A percentile compares a stretch with the other conserved stretches of the same genome.
Evolutionary conservation across 2,329 filamentous ascomycete species (phyloP).

Genomic region (Hypocreales sp.): DNA sequence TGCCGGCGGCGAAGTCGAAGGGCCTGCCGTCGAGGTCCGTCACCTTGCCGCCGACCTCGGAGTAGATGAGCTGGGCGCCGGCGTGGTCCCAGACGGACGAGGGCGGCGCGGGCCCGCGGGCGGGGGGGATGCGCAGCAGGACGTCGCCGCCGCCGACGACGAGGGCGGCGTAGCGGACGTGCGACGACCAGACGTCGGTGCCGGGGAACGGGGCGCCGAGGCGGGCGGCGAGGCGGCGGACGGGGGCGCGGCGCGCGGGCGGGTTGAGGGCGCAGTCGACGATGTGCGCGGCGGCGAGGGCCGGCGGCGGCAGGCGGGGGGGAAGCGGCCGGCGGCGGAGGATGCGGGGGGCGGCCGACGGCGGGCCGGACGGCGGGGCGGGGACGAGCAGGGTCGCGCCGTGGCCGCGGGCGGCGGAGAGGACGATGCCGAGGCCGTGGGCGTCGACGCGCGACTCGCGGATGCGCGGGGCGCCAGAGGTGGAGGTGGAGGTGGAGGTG

Average conservation of each 20-base stretch:
- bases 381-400: constrained; percentile 14
- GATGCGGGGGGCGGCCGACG: constrained; percentile 5
- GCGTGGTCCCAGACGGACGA: constrained; percentile 37
- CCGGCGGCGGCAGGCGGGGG: constrained; percentile 6
- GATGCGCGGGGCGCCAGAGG: constrained; percentile 9
- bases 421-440: constrained; percentile 18
- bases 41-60: constrained; percentile 36
- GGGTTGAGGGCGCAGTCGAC: constrained; percentile 17
- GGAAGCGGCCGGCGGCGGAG: constrained; percentile 7
- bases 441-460: constrained; percentile 16
- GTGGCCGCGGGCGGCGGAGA: constrained; percentile 16
- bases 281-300: constrained; percentile 12
- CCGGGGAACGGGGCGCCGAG: constrained; percentile 18
- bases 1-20: constrained; percentile 20
- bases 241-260: constrained; percentile 16
- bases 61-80: constrained; percentile 39
- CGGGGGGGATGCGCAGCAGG: constrained; percentile 15
- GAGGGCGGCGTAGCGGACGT: constrained; percentile 21
- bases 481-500: no score
- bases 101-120: constrained; percentile 3
- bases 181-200: constrained; percentile 23
- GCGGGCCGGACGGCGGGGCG: constrained; percentile 5
- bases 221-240: constrained; percentile 11
- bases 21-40: constrained; percentile 27
- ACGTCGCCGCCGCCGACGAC: constrained; percentile 20